Conservation (phyloP, 164 flowering plant species). For the Cinnamomum chago region DNA sequence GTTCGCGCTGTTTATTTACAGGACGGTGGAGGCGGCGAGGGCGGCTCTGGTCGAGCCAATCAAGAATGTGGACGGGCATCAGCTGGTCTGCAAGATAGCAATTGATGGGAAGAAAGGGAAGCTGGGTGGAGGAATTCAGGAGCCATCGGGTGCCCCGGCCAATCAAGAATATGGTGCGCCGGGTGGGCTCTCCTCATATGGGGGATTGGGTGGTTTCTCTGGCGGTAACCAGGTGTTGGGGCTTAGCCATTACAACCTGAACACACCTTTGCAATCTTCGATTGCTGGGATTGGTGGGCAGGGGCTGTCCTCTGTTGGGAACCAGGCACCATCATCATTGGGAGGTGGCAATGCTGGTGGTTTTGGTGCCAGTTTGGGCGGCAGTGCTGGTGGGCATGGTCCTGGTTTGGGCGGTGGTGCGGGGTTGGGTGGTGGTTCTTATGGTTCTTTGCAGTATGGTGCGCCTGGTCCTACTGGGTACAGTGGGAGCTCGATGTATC, state of each 20-base stretch:
- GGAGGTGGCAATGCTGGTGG: conserved; percentile 39
- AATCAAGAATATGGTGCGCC: conserved; percentile 16
- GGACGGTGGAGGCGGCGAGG: conserved; percentile 70
- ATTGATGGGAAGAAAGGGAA: conserved; percentile 76
- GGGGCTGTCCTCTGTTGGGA: conserved; percentile 29
- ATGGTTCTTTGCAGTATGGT: conserved; percentile 12
- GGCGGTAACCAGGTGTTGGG: conserved; percentile 34
- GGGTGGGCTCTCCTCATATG: conserved; percentile 23
- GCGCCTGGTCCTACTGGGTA: conserved; percentile 19
- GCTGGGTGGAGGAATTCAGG: conserved; percentile 29
- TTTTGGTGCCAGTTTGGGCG: background rate
- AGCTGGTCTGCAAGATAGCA: conserved; percentile 71
- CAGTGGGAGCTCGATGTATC: conserved; percentile 38
- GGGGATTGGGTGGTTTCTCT: conserved; percentile 29
- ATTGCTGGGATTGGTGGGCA: conserved; percentile 30
- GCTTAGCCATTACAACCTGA: conserved; percentile 20
- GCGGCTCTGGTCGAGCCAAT: conserved; percentile 62
- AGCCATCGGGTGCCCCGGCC: conserved; percentile 19
- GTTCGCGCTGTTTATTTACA: conserved; percentile 89
- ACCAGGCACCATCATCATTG: conserved; percentile 39
- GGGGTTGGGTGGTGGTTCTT: conserved; percentile 8
- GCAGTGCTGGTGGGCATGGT: background rate
- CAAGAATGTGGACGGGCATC: conserved; percentile 78
- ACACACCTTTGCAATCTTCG: conserved; percentile 23
- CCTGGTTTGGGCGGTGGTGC: background rate